phyloP scores from a whole-genome alignment of 805 yeast species.

The Yamadazyma kitorensis region DNA sequence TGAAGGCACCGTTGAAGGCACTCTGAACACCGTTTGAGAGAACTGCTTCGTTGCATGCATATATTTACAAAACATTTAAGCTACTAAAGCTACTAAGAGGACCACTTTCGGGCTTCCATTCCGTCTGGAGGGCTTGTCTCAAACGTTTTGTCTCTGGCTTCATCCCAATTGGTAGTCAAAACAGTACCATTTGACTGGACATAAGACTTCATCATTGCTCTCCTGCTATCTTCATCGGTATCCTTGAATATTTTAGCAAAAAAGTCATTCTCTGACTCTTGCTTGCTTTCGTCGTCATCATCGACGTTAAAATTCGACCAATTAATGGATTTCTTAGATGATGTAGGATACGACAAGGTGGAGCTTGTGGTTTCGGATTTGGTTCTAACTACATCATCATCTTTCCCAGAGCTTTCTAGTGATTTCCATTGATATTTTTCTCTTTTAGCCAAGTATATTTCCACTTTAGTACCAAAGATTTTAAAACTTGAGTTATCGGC shows the following conservation, averaged over 20 bases:
- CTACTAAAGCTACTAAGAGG: no score
- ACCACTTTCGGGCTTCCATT: constrained; percentile 57
- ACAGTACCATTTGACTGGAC: constrained; percentile 94
- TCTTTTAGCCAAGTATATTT: constrained; percentile 56
- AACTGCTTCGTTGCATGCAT: no score
- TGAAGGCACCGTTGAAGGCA: no score
- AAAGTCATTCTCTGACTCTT: constrained; percentile 59
- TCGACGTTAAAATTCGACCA: constrained; percentile 60
- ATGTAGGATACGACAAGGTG: constrained; percentile 51
- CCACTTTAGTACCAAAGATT: constrained; percentile 73
- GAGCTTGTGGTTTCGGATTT: constrained; percentile 11
- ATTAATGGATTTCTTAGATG: constrained; percentile 60
- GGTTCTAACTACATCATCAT: constrained; percentile 9
- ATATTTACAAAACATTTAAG: no score
- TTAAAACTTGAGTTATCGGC: constrained; percentile 42
- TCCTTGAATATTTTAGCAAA: constrained; percentile 70
- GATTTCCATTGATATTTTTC: constrained; percentile 50
- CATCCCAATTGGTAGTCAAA: constrained; percentile 89
- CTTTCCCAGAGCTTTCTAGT: constrained; percentile 42
- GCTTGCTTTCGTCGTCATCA: constrained; percentile 45
- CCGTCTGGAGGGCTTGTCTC: constrained; percentile 77
- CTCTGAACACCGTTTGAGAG: no score
- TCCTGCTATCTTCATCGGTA: constrained; percentile 81
- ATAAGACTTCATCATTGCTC: constrained; percentile 97
- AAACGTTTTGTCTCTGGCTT: constrained; percentile 64